Evolutionary conservation across 805 yeast species (phyloP), one percentile per base, ranked within the genome.

Genomic region (Candida pseudoglaebosa): DNA sequence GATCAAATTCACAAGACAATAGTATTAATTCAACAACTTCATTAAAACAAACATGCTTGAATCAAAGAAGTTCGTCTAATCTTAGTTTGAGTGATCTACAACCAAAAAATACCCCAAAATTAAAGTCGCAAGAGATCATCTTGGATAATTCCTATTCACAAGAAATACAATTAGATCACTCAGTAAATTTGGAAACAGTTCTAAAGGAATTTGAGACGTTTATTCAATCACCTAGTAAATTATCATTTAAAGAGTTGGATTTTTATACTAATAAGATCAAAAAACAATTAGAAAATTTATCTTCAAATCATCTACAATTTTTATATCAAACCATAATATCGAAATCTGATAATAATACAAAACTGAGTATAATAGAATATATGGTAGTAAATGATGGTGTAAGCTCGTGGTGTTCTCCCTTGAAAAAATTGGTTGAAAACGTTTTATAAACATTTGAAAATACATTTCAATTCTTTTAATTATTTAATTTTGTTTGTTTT

Each of bases 371-470:
- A 65, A 37, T 70, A 65, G 62, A 71, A 21, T 81, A 77, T 65
- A 78, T 81, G 77, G 62, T 81, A 60, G 49, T 61, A 2, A 77
- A 79, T 47, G 71, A 69, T 31, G 80, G 84, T 1, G 74, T 77
- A 8, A 67, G 78, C 37, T 57, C 61, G 17, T 84, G 95, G 95
- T 77, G 84, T 44, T 68, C 77, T 18, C 83, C 90, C 3, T 62
- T 84, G 38, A 71, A 80, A 36, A 80, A 80, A 52, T 56, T 82
- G 3, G 47, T 77, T 12, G 36, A 33, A n/a, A 33, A 22, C 15
- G 22, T 33, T 15, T 10, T 26, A 26, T 26, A 26, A n/a, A 13
- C 29, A 5, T 15, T 5, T 21, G 24, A 21, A 21, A 21, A 21
- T 21, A 9, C 6, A 21, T 7, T 21, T 7, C 9, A 21, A 6